Conservation (phyloP, 768 basidiomycete genomes). For the Lentinula sp. region DNA sequence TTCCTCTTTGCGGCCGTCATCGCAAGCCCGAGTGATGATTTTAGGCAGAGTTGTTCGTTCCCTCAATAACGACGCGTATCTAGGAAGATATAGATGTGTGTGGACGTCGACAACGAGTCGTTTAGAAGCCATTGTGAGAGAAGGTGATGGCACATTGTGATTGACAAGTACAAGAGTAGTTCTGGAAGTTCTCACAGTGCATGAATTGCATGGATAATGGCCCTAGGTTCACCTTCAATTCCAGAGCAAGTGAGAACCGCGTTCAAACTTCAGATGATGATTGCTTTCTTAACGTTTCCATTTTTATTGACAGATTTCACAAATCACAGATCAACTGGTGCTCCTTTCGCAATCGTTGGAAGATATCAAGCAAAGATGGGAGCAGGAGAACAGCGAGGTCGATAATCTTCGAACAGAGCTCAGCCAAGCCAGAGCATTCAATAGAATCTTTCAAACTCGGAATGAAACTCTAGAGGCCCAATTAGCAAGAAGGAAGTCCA, state of each 20-base stretch:
- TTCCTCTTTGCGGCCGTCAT: conserved; percentile 51
- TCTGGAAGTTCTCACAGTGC: conserved; percentile 13
- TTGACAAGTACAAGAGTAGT: conserved; percentile 6
- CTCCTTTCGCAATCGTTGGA: background rate
- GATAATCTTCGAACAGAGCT: conserved; percentile 28
- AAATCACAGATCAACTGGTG: background rate
- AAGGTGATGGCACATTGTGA: background rate
- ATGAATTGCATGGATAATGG: conserved; percentile 11
- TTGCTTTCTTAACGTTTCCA: conserved; percentile 8
- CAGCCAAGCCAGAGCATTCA: background rate
- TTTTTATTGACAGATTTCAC: background rate
- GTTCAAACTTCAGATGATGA: background rate
- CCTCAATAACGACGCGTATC: conserved; percentile 67
- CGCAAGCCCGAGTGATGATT: conserved; percentile 42
- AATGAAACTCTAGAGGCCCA: conserved; percentile 27
- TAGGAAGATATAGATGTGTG: conserved; percentile 80
- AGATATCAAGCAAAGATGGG: background rate
- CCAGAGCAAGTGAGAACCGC: background rate
- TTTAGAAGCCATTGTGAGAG: conserved; percentile 4
- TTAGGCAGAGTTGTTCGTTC: conserved; percentile 59
- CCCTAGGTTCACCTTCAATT: conserved; percentile 11
- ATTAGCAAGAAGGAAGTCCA: conserved; percentile 19
- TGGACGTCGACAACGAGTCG: conserved; percentile 66
- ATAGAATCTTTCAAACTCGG: conserved; percentile 19
- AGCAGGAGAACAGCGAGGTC: conserved; percentile 16